These are phyloP conservation scores for Helotiales sp. DNA, from an alignment of 2,329 filamentous ascomycete species.

Conservation along the genomic window DNA sequence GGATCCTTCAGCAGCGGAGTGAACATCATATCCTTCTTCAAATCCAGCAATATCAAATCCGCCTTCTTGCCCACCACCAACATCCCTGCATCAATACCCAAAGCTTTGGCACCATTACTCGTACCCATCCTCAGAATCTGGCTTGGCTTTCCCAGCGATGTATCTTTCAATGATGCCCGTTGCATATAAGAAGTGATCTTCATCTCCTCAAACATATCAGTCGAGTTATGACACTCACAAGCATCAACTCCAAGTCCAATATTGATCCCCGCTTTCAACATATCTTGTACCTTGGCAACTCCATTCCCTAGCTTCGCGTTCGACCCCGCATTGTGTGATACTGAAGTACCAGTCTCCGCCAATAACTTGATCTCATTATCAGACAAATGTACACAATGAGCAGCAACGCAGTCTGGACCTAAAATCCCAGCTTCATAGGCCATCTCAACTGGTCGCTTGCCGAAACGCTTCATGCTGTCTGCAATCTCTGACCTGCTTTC, in stretches of 20 bases:
- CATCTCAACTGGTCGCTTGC: conserved; percentile 23
- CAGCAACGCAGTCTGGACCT: conserved; percentile 26
- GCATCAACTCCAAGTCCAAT: conserved; percentile 29
- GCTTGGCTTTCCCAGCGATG: conserved; percentile 17
- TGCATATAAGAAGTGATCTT: conserved; percentile 30
- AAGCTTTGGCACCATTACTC: conserved; percentile 24
- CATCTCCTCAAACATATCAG: conserved; percentile 32
- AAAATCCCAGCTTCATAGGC: conserved; percentile 25
- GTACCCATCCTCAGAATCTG: conserved; percentile 31
- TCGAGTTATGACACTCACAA: conserved; percentile 31
- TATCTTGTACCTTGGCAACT: conserved; percentile 20
- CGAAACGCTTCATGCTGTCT: conserved; percentile 19
- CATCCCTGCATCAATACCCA: conserved; percentile 27
- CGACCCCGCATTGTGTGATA: conserved; percentile 25
- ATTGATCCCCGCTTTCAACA: conserved; percentile 26
- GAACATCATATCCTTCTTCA: conserved; percentile 33
- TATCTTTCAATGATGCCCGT: conserved; percentile 22
- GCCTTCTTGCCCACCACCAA: conserved; percentile 27
- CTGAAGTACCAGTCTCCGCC: conserved; percentile 23
- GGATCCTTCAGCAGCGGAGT: conserved; percentile 24
- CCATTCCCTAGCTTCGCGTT: conserved; percentile 32
- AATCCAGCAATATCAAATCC: conserved; percentile 29
- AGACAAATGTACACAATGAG: conserved; percentile 27
- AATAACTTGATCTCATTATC: conserved; percentile 24
- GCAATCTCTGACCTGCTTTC: conserved; percentile 24